Evolutionary conservation across 768 basidiomycete genomes (phyloP).

Genomic region (Lepiota subincarnata): DNA sequence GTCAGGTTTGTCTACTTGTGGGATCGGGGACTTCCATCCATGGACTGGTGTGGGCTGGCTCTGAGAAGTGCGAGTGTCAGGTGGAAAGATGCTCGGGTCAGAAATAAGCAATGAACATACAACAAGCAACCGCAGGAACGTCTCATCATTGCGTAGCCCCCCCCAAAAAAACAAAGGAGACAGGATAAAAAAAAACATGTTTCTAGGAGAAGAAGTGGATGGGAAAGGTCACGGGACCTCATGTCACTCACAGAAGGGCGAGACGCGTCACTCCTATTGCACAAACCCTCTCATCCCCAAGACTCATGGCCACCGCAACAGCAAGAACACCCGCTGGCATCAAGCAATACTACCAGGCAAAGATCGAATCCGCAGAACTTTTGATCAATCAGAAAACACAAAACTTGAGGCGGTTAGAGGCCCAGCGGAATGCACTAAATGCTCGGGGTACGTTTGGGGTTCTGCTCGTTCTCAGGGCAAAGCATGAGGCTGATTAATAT

Average conservation of each 20-base stretch:
- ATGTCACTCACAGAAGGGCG: neutral
- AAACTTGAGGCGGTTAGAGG: constrained; percentile 92
- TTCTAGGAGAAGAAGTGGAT: no score
- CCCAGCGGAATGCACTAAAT: constrained; percentile 95
- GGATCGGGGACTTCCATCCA: no score
- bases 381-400: constrained; percentile 96
- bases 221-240: no score
- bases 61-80: no score
- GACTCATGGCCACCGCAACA: constrained; percentile 31
- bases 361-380: constrained; percentile 91
- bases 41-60: no score
- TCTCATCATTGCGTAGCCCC: no score
- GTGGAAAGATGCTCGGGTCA: no score
- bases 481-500: neutral
- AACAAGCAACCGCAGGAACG: no score
- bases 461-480: neutral
- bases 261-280: constrained; percentile 11
- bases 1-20: no score
- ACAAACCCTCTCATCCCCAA: constrained; percentile 3
- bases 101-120: no score
- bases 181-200: no score
- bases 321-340: constrained; percentile 55
- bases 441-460: constrained; percentile 72
- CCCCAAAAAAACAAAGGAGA: no score
- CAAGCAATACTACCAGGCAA: constrained; percentile 91